Evolutionary conservation across 176 grass and related monocot genomes (phyloP), one percentile per base, ranked within the genome.

Genomic region (Eragrostis nindensis): DNA sequence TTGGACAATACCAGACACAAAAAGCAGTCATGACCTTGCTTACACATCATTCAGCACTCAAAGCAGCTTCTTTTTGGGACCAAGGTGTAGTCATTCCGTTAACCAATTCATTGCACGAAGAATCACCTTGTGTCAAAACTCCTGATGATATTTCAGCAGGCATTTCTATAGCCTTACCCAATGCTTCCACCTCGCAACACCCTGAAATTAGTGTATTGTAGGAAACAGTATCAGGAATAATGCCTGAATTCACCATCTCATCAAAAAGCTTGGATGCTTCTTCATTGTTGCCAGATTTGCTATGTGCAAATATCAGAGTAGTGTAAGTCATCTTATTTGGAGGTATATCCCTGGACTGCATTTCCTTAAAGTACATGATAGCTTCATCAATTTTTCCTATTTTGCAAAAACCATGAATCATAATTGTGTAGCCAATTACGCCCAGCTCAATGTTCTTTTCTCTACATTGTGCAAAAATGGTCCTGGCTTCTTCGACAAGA

Each of bases 301-400:
- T 84, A 57, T 90, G 92, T 38, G 87, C 94, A 84, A 83, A 84
- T 68, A 97, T 97, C 62, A 97, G 77, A 62, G 65, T 84, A 50
- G 94, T 97, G 70, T 94, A 97, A 65, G 94, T 97, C 42, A 87
- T 21, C 67, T 94, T 97, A 79, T 97, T 97, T 74, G 92, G 94
- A 49, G 77, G 19, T 90, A 97, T 74, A 50, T 66, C 76, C 77
- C 66, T 92, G 55, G 72, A 62, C 44, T 11, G 57, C 94, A 97
- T 97, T 76, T 94, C 87, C 73, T 97, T 71, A 24, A 92, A 92
- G 40, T 90, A 70, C 66, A 80, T 89, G 26, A 55, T 18, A 61
- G 92, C 94, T 90, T 97, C 87, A 85, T 84, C 82, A 78, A 87
- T 94, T 86, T 97, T 84, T 72, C 89, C 92, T 81, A 88, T 86